These are phyloP conservation scores for Gracilaria caudata DNA, from an alignment of 23 red algal genomes.

Conservation along the genomic window DNA sequence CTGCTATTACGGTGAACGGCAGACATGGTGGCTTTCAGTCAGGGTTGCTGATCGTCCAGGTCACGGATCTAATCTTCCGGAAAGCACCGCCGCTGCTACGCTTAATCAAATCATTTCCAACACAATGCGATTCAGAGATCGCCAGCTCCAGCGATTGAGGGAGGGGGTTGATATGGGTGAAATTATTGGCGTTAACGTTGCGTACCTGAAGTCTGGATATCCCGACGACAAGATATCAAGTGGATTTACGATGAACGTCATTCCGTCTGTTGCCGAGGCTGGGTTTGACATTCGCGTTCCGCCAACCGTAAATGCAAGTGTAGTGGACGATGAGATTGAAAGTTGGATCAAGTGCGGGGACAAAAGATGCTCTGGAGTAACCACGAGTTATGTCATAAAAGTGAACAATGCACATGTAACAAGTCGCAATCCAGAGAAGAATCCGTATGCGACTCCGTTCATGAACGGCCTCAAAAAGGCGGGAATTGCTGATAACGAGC, in stretches of 20 bases:
- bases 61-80: conserved; percentile 88
- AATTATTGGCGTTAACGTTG: conserved; percentile 83
- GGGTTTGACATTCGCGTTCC: conserved; percentile 97
- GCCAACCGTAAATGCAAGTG: conserved; percentile 35
- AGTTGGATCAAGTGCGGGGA: conserved; percentile 64
- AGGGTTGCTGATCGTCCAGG: conserved; percentile 60
- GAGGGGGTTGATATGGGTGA: conserved; percentile 56
- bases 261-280: conserved; percentile 75
- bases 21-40: conserved; percentile 85
- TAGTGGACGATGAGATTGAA: conserved; percentile 48
- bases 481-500: conserved; percentile 25
- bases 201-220: conserved; percentile 62
- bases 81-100: conserved; percentile 64
- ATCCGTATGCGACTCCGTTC: conserved; percentile 52
- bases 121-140: conserved; percentile 52
- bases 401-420: conserved; percentile 56
- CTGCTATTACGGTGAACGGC: conserved; percentile 88
- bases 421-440: conserved; percentile 41
- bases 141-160: conserved; percentile 15
- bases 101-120: conserved; percentile 49
- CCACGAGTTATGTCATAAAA: conserved; percentile 51
- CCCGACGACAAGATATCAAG: conserved; percentile 22
- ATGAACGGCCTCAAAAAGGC: conserved; percentile 26
- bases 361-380: conserved; percentile 37
- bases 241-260: conserved; percentile 87